phyloP scores from a whole-genome alignment of 331 rosid genomes.

The Quercus tomentella region DNA sequence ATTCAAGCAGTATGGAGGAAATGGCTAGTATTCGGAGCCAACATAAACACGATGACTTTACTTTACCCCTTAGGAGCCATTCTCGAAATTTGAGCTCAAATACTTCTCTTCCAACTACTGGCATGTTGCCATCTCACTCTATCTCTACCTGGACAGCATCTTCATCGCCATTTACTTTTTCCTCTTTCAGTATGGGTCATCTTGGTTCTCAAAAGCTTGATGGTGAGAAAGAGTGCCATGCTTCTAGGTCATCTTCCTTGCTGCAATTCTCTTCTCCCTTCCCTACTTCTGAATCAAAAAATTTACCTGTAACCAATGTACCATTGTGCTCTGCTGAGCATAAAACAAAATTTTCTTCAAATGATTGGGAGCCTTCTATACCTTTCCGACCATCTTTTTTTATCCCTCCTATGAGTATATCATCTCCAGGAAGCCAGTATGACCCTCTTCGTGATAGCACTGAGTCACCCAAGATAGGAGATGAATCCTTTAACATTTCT shows the following conservation, averaged over 20 bases:
- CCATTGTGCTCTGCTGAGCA: slow-evolving; percentile 30
- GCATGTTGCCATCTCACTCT: slow-evolving; percentile 28
- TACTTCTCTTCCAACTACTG: slow-evolving; percentile 13
- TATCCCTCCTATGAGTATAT: slow-evolving; percentile 46
- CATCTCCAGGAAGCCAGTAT: slow-evolving; percentile 54
- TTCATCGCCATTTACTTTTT: slow-evolving; percentile 33
- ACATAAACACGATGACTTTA: slow-evolving; percentile 22
- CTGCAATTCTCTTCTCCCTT: slow-evolving; percentile 34
- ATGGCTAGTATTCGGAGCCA: slow-evolving; percentile 29
- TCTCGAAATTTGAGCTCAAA: slow-evolving; percentile 25
- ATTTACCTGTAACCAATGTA: slow-evolving; percentile 32
- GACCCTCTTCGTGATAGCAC: slow-evolving; percentile 70
- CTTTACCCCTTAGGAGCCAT: slow-evolving; percentile 25
- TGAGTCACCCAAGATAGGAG: slow-evolving; percentile 69
- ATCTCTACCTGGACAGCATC: slow-evolving; percentile 36
- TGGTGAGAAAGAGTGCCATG: slow-evolving; percentile 33
- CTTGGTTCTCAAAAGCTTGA: slow-evolving; percentile 28
- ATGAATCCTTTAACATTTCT: slow-evolving; percentile 54
- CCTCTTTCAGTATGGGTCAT: slow-evolving; percentile 31
- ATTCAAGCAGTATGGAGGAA: slow-evolving; percentile 37
- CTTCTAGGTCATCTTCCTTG: slow-evolving; percentile 30
- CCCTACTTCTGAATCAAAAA: slow-evolving; percentile 43
- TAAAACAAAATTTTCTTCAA: slow-evolving; percentile 39
- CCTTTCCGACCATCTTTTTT: slow-evolving; percentile 87
- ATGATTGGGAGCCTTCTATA: slow-evolving; percentile 90